Conservation (phyloP, 805 yeast species). For the Saccharomycopsis javanensis region DNA sequence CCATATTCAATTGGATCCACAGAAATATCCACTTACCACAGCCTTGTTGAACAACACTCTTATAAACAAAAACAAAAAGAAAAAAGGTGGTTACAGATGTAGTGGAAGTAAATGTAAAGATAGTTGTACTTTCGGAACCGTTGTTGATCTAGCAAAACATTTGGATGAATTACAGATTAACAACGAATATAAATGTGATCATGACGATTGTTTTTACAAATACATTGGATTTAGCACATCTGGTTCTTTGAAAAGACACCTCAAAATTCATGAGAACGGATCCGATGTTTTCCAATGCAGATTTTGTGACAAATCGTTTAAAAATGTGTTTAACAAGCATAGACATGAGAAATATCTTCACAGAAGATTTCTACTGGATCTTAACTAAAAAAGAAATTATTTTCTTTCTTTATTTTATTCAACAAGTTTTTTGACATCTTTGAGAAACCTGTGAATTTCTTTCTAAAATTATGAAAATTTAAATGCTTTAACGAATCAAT, state of each 20-base stretch:
- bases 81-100: constrained; percentile 19
- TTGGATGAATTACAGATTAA: constrained; percentile 11
- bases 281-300: constrained; percentile 8
- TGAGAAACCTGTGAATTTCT: no score
- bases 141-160: constrained; percentile 16
- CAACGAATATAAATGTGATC: constrained; percentile 15
- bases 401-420: not conserved
- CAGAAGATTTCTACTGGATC: not conserved
- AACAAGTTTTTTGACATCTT: no score
- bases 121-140: constrained; percentile 11
- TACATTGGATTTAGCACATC: constrained; percentile 17
- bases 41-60: constrained; percentile 5
- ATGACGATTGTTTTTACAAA: constrained; percentile 12
- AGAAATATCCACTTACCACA: constrained; percentile 7
- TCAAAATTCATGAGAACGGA: constrained; percentile 9
- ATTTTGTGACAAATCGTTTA: constrained; percentile 11
- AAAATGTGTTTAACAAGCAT: constrained; percentile 11
- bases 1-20: not conserved
- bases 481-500: no score
- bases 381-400: not conserved
- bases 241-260: constrained; percentile 18
- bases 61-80: constrained; percentile 14
- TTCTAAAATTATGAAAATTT: no score
- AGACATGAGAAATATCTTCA: constrained; percentile 17
- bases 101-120: constrained; percentile 13